These are phyloP conservation scores for Cercospora sp. DNA, from an alignment of 2,329 filamentous ascomycete genomes.

Conservation along the genomic window DNA sequence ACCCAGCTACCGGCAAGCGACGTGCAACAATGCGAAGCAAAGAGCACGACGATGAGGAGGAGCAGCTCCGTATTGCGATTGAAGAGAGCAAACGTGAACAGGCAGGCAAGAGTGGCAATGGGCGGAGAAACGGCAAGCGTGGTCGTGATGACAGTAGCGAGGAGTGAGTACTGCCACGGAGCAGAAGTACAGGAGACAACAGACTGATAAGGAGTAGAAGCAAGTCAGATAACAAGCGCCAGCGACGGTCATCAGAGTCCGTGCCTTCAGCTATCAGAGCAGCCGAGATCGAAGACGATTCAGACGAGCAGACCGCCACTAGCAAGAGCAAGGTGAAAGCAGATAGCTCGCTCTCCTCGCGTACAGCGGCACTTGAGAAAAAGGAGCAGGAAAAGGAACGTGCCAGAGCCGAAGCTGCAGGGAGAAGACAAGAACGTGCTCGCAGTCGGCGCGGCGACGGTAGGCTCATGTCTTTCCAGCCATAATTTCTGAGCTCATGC, in stretches of 20 bases:
- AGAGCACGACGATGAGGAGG: slow-evolving; percentile 93
- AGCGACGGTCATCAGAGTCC: slow-evolving; percentile 77
- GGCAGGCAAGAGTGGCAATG: slow-evolving; percentile 55
- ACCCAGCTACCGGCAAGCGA: slow-evolving; percentile 69
- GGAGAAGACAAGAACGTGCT: slow-evolving; percentile 76
- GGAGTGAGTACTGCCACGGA: slow-evolving; percentile 67
- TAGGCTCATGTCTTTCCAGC: slow-evolving; percentile 44
- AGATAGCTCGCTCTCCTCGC: slow-evolving; percentile 53
- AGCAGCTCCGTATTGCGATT: slow-evolving; percentile 82
- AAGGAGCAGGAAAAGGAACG: slow-evolving; percentile 67
- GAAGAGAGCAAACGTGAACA: slow-evolving; percentile 91
- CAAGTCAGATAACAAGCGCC: slow-evolving; percentile 72
- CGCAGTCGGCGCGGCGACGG: slow-evolving; percentile 81
- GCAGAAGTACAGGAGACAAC: not conserved
- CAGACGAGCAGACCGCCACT: slow-evolving; percentile 64
- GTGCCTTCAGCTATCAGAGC: slow-evolving; percentile 51
- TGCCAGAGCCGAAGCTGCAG: slow-evolving; percentile 71
- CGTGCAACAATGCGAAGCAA: slow-evolving; percentile 97
- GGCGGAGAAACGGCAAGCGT: slow-evolving; percentile 71
- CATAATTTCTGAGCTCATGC: not conserved
- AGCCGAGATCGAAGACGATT: slow-evolving; percentile 60
- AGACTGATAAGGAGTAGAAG: slow-evolving; percentile 55
- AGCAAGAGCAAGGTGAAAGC: slow-evolving; percentile 42
- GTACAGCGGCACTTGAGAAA: slow-evolving; percentile 66
- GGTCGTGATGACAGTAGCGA: slow-evolving; percentile 89